Base-by-base conservation (phyloP, 257 asterid genomes). In the Cinchona pubescens region DNA sequence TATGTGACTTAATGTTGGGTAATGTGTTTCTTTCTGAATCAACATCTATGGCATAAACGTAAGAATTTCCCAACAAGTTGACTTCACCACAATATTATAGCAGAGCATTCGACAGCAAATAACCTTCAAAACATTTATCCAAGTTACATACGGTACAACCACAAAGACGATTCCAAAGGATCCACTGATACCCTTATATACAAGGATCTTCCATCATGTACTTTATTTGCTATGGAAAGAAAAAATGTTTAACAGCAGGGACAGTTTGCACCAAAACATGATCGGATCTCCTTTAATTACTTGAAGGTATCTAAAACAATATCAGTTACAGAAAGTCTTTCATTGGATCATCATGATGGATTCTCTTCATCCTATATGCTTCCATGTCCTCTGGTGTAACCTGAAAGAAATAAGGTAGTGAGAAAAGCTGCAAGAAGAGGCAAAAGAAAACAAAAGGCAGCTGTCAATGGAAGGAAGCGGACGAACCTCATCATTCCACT, bases 401-500 rank as follows among this genome's bases (percentile, higher is more conserved):
- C 96, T 91, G 81, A 58, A 68, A 35, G 43, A 60, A 67, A 35
- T 25, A 30, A 23, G 19, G 71, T 16, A 42, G 51, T 76, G 59
- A 81, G 72, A 67, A 69, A 71, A 73, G 48, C 30, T 7, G 29
- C 45, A 23, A 38, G 59, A 29, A 58, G 43, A 59, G 2, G 15
- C 30, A 60, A 29, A 1, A 10, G 27, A 23, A 53, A 60, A 69
- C 45, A 65, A 62, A 29, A 37, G 16, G 5, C 16, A 66, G 60
- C 35, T 25, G 48, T 30, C 45, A 62, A 74, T 10, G 46, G 51
- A 30, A 3, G 73, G 5, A 34, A 55, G 56, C 32, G 14, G 46
- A 72, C 79, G 27, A 79, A 93, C 98, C 96, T 92, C 97, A n/a
- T 90, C 96, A 25, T 90, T 88, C 91, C 94, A 92, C 87, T 88